phyloP scores from a whole-genome alignment of 2,329 filamentous ascomycete genomes.

The Aspergillus sp. region DNA sequence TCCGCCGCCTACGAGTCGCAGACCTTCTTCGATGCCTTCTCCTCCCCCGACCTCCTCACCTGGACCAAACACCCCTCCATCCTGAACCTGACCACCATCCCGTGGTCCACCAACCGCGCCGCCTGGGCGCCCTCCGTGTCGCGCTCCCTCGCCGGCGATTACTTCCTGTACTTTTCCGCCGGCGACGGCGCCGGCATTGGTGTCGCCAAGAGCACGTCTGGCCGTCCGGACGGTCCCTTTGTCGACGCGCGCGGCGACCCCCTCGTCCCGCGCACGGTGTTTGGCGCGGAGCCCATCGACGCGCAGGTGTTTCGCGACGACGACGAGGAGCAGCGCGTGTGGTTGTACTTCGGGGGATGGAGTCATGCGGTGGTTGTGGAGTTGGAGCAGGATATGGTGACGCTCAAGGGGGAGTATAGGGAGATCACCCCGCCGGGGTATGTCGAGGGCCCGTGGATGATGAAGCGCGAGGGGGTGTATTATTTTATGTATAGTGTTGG shows the following conservation, averaged over 20 bases:
- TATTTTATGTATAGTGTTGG: conserved; percentile 50
- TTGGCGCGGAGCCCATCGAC: conserved; percentile 51
- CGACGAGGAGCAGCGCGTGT: conserved; percentile 37
- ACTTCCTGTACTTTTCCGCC: conserved; percentile 53
- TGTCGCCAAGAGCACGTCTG: conserved; percentile 36
- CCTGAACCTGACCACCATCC: conserved; percentile 39
- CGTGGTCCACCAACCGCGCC: conserved; percentile 46
- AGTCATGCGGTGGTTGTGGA: conserved; percentile 45
- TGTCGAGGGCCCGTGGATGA: conserved; percentile 46
- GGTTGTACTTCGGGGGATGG: conserved; percentile 48
- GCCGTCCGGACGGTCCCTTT: conserved; percentile 40
- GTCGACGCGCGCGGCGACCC: conserved; percentile 43
- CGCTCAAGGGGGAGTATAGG: conserved; percentile 43
- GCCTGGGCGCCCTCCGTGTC: conserved; percentile 52
- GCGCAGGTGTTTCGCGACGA: conserved; percentile 48
- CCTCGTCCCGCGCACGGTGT: conserved; percentile 45
- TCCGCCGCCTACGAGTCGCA: conserved; percentile 48
- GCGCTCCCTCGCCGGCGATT: conserved; percentile 33
- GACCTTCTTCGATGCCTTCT: conserved; percentile 53
- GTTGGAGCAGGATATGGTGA: conserved; percentile 46
- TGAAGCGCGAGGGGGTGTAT: conserved; percentile 43
- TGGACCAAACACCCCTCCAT: conserved; percentile 51
- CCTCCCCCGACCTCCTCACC: conserved; percentile 48
- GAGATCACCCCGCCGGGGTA: conserved; percentile 51
- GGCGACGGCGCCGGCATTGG: conserved; percentile 50